These are phyloP conservation scores for Fusarium sp. DNA, from an alignment of 2,329 filamentous ascomycete species.

Conservation along the genomic window DNA sequence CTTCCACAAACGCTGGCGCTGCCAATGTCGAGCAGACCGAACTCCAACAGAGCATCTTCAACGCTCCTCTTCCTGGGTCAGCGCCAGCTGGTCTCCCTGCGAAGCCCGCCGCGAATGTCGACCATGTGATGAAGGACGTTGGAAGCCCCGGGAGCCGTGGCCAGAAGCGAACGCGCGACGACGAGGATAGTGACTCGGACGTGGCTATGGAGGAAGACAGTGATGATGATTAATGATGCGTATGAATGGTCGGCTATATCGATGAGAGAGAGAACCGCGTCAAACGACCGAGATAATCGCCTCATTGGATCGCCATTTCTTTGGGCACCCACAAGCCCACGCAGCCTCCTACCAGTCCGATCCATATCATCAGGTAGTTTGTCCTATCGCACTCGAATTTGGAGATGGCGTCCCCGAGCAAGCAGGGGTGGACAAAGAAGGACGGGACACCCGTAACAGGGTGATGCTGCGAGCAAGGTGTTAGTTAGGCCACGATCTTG, in stretches of 20 bases:
- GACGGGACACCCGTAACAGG: conserved; percentile 77
- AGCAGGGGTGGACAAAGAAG: conserved; percentile 94
- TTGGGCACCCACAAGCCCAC: conserved; percentile 81
- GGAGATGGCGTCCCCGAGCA: conserved; percentile 81
- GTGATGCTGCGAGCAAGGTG: conserved; percentile 69
- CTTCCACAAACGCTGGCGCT: conserved; percentile 60
- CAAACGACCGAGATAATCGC: conserved; percentile 12
- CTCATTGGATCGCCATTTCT: conserved; percentile 63
- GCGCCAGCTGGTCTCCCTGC: conserved; percentile 55
- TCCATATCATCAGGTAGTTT: conserved; percentile 85
- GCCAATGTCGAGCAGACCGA: conserved; percentile 71
- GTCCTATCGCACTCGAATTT: conserved; percentile 67
- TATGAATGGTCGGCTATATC: conserved; percentile 31
- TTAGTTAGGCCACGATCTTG: conserved; percentile 52
- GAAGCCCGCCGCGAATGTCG: conserved; percentile 58
- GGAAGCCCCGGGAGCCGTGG: conserved; percentile 64
- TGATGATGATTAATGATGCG: conserved; percentile 68
- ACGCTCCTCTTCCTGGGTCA: conserved; percentile 65
- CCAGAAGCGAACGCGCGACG: conserved; percentile 74
- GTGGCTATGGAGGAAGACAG: conserved; percentile 75
- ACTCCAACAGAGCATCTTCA: conserved; percentile 82
- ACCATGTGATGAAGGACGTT: conserved; percentile 60
- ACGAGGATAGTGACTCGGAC: conserved; percentile 71
- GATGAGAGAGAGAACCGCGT: conserved; percentile 22
- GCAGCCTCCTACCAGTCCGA: conserved; percentile 82